Evolutionary conservation across 768 basidiomycete species (phyloP).

Genomic region (Clathrus columnatus): DNA sequence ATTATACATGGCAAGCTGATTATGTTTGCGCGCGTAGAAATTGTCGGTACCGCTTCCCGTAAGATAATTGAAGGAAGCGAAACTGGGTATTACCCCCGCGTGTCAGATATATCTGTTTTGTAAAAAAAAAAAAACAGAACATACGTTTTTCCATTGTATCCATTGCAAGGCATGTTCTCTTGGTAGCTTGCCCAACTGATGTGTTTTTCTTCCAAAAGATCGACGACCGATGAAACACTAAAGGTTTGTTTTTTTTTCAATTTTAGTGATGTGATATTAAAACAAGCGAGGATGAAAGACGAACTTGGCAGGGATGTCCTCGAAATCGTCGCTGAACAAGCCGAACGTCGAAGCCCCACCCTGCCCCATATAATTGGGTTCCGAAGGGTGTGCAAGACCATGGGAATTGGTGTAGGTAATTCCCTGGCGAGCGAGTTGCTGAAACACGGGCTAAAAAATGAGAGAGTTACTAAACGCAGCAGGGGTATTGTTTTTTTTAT

Average conservation of each 20-base stretch:
- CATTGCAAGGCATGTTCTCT: conserved; percentile 48
- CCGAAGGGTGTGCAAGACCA: conserved; percentile 46
- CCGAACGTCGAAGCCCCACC: conserved; percentile 44
- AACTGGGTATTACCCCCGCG: conserved; percentile 23
- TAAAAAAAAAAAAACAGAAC: conserved; percentile 13
- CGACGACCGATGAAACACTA: conserved; percentile 50
- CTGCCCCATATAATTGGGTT: conserved; percentile 45
- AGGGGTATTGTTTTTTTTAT: not conserved
- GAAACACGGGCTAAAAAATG: conserved; percentile 19
- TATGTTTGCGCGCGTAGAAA: conserved; percentile 51
- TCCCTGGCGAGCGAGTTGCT: conserved; percentile 38
- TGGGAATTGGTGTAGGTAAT: conserved; percentile 31
- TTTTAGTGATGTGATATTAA: conserved; percentile 13
- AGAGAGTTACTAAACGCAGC: not conserved
- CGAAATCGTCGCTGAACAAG: conserved; percentile 32
- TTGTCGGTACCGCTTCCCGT: conserved; percentile 30
- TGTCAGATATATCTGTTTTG: not conserved
- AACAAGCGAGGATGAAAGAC: not conserved
- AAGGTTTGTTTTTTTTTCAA: conserved; percentile 30
- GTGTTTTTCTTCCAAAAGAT: conserved; percentile 46
- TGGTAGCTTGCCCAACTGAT: conserved; percentile 56
- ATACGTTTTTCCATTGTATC: conserved; percentile 32
- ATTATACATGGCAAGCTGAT: conserved; percentile 43
- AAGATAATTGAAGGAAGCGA: conserved; percentile 29
- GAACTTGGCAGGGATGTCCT: conserved; percentile 18